phyloP scores from a whole-genome alignment of 2,329 filamentous ascomycete genomes.

The Colletotrichum orbiculare region DNA sequence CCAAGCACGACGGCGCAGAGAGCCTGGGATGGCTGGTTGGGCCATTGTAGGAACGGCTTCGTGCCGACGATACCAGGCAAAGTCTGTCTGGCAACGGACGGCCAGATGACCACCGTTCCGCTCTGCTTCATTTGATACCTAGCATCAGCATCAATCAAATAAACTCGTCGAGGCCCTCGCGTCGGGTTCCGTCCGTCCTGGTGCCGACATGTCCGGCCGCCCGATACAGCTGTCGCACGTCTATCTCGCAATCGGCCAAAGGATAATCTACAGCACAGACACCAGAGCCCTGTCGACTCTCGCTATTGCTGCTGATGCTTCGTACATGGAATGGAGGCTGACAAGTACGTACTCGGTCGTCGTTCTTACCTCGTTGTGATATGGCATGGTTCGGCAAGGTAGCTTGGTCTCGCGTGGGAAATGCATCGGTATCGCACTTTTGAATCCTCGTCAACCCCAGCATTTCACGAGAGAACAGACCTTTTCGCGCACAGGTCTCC shows the following conservation, averaged over 20 bases:
- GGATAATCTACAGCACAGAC: conserved; percentile 31
- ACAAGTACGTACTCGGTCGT: no score
- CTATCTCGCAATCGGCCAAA: conserved; percentile 29
- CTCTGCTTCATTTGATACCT: conserved; percentile 1
- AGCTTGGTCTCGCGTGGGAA: no score
- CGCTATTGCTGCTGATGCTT: background rate
- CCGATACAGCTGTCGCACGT: conserved; percentile 36
- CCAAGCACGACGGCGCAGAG: background rate
- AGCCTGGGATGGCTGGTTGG: conserved; percentile 21
- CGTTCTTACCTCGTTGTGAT: no score
- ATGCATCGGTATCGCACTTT: conserved; percentile 19
- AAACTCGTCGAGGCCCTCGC: conserved; percentile 30
- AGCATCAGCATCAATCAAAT: conserved; percentile 22
- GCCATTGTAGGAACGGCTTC: conserved; percentile 20
- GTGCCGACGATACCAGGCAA: conserved; percentile 16
- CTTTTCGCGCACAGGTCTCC: conserved; percentile 22
- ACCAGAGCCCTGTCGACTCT: conserved; percentile 12
- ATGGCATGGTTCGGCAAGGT: no score
- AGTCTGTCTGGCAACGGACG: conserved; percentile 15
- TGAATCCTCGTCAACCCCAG: conserved; percentile 18
- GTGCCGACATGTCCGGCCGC: conserved; percentile 31
- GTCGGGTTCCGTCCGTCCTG: conserved; percentile 21
- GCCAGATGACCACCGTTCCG: conserved; percentile 16
- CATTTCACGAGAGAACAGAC: conserved; percentile 21
- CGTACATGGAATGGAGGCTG: no score